phyloP scores from a whole-genome alignment of 495 filamentous ascomycete species.

The Penicillium bialowiezense region DNA sequence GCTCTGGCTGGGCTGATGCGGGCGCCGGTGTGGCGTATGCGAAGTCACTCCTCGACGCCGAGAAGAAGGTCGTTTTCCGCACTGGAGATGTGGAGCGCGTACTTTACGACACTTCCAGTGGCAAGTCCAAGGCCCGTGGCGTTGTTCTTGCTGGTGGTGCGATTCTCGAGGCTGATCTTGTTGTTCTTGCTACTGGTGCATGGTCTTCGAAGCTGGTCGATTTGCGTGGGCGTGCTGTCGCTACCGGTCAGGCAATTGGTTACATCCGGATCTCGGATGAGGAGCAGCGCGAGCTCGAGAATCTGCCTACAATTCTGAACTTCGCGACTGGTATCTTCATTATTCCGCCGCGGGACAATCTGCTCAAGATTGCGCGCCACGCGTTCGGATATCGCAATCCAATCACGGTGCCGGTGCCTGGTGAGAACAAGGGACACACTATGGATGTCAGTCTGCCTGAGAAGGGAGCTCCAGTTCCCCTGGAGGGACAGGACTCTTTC shows the following conservation, averaged over 20 bases:
- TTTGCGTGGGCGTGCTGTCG: slow-evolving; percentile 67
- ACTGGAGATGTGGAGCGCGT: slow-evolving; percentile 60
- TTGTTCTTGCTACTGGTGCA: slow-evolving; percentile 79
- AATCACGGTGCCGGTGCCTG: slow-evolving; percentile 38
- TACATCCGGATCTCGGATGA: slow-evolving; percentile 69
- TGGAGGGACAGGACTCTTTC: slow-evolving; percentile 62
- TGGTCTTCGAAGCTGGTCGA: slow-evolving; percentile 79
- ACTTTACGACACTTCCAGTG: slow-evolving; percentile 25
- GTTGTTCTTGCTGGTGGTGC: slow-evolving; percentile 53
- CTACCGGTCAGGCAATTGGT: slow-evolving; percentile 76
- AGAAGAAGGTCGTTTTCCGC: slow-evolving; percentile 60
- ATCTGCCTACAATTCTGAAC: slow-evolving; percentile 76
- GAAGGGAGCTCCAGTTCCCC: slow-evolving; percentile 37
- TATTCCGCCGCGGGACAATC: slow-evolving; percentile 67
- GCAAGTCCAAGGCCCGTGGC: slow-evolving; percentile 42
- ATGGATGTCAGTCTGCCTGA: slow-evolving; percentile 45
- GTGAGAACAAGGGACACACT: neutral
- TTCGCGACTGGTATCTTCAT: slow-evolving; percentile 78
- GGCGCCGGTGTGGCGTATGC: slow-evolving; percentile 66
- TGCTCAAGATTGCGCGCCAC: slow-evolving; percentile 82
- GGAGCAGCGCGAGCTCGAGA: slow-evolving; percentile 60
- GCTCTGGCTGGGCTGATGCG: slow-evolving; percentile 83
- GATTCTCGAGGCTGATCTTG: slow-evolving; percentile 63
- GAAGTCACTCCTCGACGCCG: slow-evolving; percentile 60
- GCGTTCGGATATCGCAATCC: slow-evolving; percentile 80